Evolutionary conservation across 75 land plant genomes (phyloP).

Genomic region (Adiantum capillusveneris): DNA sequence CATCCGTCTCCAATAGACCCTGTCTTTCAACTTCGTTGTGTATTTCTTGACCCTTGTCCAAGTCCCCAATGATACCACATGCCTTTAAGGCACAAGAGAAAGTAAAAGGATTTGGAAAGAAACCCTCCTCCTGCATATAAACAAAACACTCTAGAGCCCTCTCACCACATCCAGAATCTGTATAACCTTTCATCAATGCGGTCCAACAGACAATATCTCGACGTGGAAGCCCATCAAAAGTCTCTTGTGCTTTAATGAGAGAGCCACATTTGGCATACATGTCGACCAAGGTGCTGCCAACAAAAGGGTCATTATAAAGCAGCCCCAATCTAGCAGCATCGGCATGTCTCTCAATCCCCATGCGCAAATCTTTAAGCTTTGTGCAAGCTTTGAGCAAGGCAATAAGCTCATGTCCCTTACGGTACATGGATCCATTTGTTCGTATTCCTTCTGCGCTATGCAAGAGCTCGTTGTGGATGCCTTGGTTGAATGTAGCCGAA

Average conservation of each 20-base stretch:
- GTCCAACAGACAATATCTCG: slow-evolving; percentile 32
- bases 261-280: slow-evolving; percentile 23
- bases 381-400: slow-evolving; percentile 7
- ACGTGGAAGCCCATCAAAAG: slow-evolving; percentile 23
- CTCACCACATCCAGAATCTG: slow-evolving; percentile 6
- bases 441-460: too few relatives aligned
- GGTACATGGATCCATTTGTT: not conserved
- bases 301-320: slow-evolving; percentile 8
- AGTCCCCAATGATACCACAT: slow-evolving; percentile 23
- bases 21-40: slow-evolving; percentile 16
- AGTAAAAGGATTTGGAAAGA: slow-evolving; percentile 16
- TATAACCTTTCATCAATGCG: slow-evolving; percentile 29
- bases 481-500: too few relatives aligned
- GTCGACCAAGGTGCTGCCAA: slow-evolving; percentile 16
- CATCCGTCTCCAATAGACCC: not conserved
- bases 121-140: slow-evolving; percentile 18
- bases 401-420: not conserved
- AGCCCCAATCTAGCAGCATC: not conserved
- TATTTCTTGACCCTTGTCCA: slow-evolving; percentile 28
- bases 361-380: not conserved
- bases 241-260: slow-evolving; percentile 14
- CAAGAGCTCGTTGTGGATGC: too few relatives aligned
- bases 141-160: slow-evolving; percentile 25
- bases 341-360: not conserved
- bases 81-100: slow-evolving; percentile 28